A percentile compares a stretch with the other conserved stretches of the same genome.
Evolutionary conservation across 1,284 basidiomycete genomes (phyloP).

Genomic region (Calocybe gambosa): DNA sequence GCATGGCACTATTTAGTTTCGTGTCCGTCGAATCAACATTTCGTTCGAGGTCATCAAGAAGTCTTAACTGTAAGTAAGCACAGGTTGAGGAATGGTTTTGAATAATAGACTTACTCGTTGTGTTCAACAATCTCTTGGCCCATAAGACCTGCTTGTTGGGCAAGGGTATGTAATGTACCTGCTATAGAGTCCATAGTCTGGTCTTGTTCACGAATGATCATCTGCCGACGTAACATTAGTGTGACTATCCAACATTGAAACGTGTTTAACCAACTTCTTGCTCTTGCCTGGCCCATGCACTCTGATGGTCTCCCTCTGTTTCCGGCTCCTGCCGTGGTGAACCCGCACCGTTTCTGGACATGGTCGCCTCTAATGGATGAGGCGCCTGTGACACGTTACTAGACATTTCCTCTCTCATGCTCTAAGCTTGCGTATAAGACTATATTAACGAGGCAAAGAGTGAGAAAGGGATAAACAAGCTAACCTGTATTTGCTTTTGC

Average conservation of each 20-base stretch:
- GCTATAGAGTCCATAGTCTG: conserved; percentile 79
- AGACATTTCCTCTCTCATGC: conserved; percentile 58
- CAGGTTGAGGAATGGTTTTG: not conserved
- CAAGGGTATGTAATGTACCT: conserved; percentile 74
- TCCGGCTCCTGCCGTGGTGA: conserved; percentile 14
- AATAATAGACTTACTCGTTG: conserved; percentile 58
- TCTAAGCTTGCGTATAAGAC: conserved; percentile 42
- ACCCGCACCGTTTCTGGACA: conserved; percentile 12
- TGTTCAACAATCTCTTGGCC: conserved; percentile 85
- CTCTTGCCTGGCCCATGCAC: conserved; percentile 77
- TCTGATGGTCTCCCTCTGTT: conserved; percentile 47
- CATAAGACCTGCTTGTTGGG: conserved; percentile 87
- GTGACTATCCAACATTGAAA: not conserved
- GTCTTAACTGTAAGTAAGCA: conserved; percentile 20
- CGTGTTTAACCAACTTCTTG: conserved; percentile 52
- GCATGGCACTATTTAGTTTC: conserved; percentile 66
- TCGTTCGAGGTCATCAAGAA: conserved; percentile 77
- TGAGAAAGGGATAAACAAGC: conserved; percentile 19
- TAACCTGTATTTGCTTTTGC: conserved; percentile 70
- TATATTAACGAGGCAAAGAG: conserved; percentile 6
- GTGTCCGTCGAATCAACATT: conserved; percentile 71
- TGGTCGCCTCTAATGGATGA: conserved; percentile 5
- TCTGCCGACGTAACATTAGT: conserved; percentile 34
- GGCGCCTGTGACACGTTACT: conserved; percentile 15
- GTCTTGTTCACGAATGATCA: conserved; percentile 84